Evolutionary conservation across 352 stramenopile species (phyloP), one percentile per base, ranked within the genome.

Genomic region (Thalassiosira livingstoniorum): DNA sequence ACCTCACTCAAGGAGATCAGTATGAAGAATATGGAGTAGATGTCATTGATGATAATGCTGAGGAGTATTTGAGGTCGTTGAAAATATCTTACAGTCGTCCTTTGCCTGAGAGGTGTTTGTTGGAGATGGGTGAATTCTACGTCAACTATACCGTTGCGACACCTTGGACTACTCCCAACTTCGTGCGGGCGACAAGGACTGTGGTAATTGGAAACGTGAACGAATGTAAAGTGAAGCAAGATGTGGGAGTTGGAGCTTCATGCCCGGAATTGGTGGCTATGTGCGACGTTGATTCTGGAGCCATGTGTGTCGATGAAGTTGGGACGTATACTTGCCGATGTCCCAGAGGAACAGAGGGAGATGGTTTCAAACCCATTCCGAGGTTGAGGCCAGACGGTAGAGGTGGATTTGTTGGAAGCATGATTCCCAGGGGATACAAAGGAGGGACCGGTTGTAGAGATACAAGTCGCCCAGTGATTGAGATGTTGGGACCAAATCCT

Each of bases 141-240:
- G 92, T 96, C 11, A 95, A 94, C 70, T 96, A 96, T 82, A 95
- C 92, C 2, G 83, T 96, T 25, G 88, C 85, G 0, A 94, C 88
- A 47, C 91, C 90, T 11, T 95, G 91, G 91, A 92, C 91, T 1
- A 82, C 65, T 23, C 87, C 86, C 10, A 69, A 90, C 0, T 90
- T 79, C 57, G 83, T 88, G 13, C 61, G 72, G 45, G 71, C 90
- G 0, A 92, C 82, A 5, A 80, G 90, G 4, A 90, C 84, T 31
- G 92, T 96, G 1, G 82, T 92, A n/a, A 92, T 96, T 77, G 90
- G 94, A 45, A 91, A 96, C 67, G 89, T 96, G 53, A 86, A 96
- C 77, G 93, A 96, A 76, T 96, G 93, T 78, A 60, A 51, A 0
- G 61, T 96, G 0, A 71, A 83, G 47, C 73, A 32, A 72, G 86